Evolutionary conservation across 176 grass and related monocot genomes (phyloP).

Genomic region (Areca catechu): DNA sequence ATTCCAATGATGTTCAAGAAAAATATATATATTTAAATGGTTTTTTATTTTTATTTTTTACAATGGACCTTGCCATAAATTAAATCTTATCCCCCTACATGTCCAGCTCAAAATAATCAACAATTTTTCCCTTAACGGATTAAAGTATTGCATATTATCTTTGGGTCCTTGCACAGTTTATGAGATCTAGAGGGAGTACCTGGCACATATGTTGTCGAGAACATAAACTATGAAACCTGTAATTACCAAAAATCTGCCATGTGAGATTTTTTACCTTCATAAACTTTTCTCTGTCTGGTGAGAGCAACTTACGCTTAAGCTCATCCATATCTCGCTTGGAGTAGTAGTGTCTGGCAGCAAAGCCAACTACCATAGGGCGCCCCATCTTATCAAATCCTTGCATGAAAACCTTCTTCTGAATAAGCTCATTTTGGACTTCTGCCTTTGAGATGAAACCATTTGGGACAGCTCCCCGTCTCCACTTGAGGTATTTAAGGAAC

Average conservation of each 20-base stretch:
- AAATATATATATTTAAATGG: too few species aligned
- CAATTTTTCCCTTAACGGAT: too few species aligned
- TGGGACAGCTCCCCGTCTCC: constrained; percentile 49
- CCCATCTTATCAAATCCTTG: constrained; percentile 57
- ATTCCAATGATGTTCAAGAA: too few species aligned
- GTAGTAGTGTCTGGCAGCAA: constrained; percentile 43
- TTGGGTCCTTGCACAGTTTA: too few species aligned
- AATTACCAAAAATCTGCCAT: background rate
- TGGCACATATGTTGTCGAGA: constrained; percentile 58
- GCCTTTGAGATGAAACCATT: constrained; percentile 48
- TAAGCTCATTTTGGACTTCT: constrained; percentile 36
- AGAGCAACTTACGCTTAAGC: constrained; percentile 44
- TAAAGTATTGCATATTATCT: too few species aligned
- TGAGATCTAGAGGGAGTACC: constrained; percentile 22
- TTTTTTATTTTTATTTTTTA: too few species aligned
- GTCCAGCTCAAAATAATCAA: too few species aligned
- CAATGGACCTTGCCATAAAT: too few species aligned
- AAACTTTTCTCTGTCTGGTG: too few species aligned
- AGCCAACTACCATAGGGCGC: constrained; percentile 38
- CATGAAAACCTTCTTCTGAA: constrained; percentile 40
- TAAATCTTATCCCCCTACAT: too few species aligned
- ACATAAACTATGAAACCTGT: constrained; percentile 48
- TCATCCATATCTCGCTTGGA: constrained; percentile 49
- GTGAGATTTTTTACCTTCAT: too few species aligned
- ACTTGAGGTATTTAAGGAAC: constrained; percentile 54